Percentiles rank a stretch among this genome's conserved stretches.
Evolutionary conservation across 306 rosid species (phyloP).

Genomic region (Arachis hypogaea): DNA sequence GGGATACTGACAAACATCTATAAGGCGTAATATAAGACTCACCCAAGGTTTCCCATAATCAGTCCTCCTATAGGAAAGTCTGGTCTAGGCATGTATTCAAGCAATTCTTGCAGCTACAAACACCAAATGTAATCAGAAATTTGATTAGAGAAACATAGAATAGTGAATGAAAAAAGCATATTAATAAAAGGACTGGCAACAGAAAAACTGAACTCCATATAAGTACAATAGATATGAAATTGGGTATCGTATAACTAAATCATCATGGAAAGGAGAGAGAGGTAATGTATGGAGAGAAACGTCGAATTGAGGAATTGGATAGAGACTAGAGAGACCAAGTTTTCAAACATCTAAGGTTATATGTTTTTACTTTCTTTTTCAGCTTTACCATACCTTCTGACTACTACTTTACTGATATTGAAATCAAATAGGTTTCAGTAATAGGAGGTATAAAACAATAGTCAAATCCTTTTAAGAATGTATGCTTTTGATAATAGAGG

Average conservation of each 20-base stretch:
- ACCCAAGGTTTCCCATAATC: conserved; percentile 98
- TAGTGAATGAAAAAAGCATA: not conserved
- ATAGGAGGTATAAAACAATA: not conserved
- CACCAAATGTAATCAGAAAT: conserved; percentile 38
- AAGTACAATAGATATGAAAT: too few relatives aligned
- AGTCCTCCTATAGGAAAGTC: conserved; percentile 98
- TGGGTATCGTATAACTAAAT: too few relatives aligned
- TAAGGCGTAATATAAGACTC: conserved; percentile 33
- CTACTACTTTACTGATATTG: not conserved
- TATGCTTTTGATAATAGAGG: not conserved
- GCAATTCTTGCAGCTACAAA: conserved; percentile 87
- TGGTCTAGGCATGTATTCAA: conserved; percentile 99
- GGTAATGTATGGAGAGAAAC: not conserved
- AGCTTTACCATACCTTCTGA: not conserved
- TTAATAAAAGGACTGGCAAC: not conserved
- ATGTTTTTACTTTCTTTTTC: not conserved
- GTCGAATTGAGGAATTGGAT: not conserved
- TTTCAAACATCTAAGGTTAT: not conserved
- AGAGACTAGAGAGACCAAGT: not conserved
- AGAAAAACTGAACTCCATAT: not conserved
- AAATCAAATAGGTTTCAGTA: not conserved
- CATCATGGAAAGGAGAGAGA: not conserved
- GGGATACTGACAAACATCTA: conserved; percentile 11
- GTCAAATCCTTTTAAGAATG: not conserved
- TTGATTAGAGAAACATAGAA: not conserved